Evolutionary conservation across 345 rosid genomes (phyloP).

Genomic region (Aquilaria sinensis): DNA sequence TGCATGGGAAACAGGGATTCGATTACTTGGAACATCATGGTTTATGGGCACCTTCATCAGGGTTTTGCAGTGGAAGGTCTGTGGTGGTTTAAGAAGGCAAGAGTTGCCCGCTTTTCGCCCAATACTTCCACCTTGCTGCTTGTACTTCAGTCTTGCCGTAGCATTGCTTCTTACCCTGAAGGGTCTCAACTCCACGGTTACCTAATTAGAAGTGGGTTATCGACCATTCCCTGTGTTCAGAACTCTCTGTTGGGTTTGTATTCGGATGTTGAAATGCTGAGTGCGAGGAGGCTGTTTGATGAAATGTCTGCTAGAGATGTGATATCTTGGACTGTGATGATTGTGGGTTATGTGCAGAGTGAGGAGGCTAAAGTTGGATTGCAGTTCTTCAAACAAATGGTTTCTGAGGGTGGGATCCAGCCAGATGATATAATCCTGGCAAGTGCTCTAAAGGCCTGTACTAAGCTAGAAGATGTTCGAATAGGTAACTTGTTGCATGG

Average conservation of each 20-base stretch:
- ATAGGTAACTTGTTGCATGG: constrained; percentile 53
- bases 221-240: constrained; percentile 33
- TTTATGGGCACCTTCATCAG: constrained; percentile 36
- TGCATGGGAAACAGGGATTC: constrained; percentile 40
- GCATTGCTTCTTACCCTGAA: constrained; percentile 8
- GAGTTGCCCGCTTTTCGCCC: constrained; percentile 48
- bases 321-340: constrained; percentile 62
- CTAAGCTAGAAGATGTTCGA: constrained; percentile 21
- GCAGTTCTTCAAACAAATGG: constrained; percentile 49
- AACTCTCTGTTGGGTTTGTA: constrained; percentile 46
- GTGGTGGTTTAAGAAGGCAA: constrained; percentile 43
- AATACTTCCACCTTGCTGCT: constrained; percentile 54
- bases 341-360: constrained; percentile 40
- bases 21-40: constrained; percentile 65
- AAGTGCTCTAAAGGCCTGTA: constrained; percentile 58
- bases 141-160: constrained; percentile 39
- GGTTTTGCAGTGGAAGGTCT: constrained; percentile 42
- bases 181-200: constrained; percentile 40
- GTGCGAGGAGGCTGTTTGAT: constrained; percentile 54
- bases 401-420: constrained; percentile 20
- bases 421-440: constrained; percentile 45
- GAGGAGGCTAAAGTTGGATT: constrained; percentile 33
- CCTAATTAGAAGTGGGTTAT: constrained; percentile 42
- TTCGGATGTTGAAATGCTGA: constrained; percentile 17
- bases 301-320: constrained; percentile 64